Evolutionary conservation across 345 rosid species (phyloP).

Genomic region (Fremontodendron californicum): DNA sequence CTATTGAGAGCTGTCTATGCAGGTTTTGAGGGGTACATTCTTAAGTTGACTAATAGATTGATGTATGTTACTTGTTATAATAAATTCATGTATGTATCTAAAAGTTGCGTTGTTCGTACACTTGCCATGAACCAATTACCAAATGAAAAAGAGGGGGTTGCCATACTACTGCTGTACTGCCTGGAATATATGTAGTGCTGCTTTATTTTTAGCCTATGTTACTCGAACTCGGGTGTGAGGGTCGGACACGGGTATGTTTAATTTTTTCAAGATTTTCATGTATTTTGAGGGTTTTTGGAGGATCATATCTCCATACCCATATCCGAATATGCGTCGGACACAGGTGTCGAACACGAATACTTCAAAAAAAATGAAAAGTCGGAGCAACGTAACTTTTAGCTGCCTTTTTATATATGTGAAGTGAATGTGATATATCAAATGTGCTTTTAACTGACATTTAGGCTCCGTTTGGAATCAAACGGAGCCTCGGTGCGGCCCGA

Average conservation of each 20-base stretch:
- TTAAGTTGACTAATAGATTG: not conserved
- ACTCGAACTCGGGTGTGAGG: no score
- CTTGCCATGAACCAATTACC: not conserved
- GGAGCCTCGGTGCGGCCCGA: no score
- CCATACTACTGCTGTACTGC: not conserved
- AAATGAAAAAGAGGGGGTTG: not conserved
- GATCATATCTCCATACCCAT: no score
- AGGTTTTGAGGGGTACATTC: not conserved
- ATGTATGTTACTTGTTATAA: not conserved
- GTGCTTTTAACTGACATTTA: not conserved
- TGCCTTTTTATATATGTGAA: not conserved
- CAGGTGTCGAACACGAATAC: no score
- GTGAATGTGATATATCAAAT: not conserved
- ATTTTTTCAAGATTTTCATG: no score
- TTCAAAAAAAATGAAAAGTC: no score
- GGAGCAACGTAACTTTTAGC: no score
- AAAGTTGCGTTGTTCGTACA: not conserved
- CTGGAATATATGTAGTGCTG: not conserved
- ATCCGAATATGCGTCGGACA: no score
- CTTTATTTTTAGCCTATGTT: no score
- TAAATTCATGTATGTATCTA: not conserved
- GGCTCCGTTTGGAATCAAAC: no score
- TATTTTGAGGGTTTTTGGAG: no score
- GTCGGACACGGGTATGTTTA: no score
- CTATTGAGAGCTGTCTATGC: not conserved